A percentile compares a stretch with the other conserved stretches of the same genome.
These are phyloP conservation scores for Candida pseudoviswanathii DNA, from an alignment of 1,139 yeast species.

Conservation along the genomic window DNA sequence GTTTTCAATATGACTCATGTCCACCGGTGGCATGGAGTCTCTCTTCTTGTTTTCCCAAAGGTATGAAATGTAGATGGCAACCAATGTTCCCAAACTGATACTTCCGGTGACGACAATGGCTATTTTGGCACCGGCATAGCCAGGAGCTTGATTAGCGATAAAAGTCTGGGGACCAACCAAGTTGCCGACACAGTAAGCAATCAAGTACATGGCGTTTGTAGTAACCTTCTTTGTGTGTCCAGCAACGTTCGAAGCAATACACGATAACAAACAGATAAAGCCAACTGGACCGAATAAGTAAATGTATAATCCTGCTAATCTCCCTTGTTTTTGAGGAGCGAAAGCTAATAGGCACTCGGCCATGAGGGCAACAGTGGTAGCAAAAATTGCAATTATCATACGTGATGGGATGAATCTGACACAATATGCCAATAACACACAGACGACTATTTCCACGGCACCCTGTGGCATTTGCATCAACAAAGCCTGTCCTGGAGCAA, in stretches of 20 bases:
- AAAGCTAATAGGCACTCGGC: slow-evolving; percentile 54
- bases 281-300: slow-evolving; percentile 36
- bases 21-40: slow-evolving; percentile 20
- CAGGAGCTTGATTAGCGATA: slow-evolving; percentile 53
- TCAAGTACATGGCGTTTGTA: slow-evolving; percentile 58
- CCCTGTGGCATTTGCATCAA: slow-evolving; percentile 40
- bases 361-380: slow-evolving; percentile 37
- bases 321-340: slow-evolving; percentile 33
- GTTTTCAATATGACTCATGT: slow-evolving; percentile 37
- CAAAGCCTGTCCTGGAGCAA: slow-evolving; percentile 25
- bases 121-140: slow-evolving; percentile 48
- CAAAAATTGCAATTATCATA: slow-evolving; percentile 44
- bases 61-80: slow-evolving; percentile 31
- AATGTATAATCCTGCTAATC: slow-evolving; percentile 45
- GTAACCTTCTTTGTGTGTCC: slow-evolving; percentile 72
- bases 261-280: slow-evolving; percentile 49
- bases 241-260: slow-evolving; percentile 60
- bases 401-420: slow-evolving; percentile 34
- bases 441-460: slow-evolving; percentile 44
- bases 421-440: slow-evolving; percentile 34
- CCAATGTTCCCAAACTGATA: slow-evolving; percentile 24
- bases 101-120: slow-evolving; percentile 36
- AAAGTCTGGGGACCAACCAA: slow-evolving; percentile 74
- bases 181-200: slow-evolving; percentile 70
- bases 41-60: slow-evolving; percentile 28